Evolutionary conservation across 306 rosid genomes (phyloP).

Genomic region (Cicer bijugum): DNA sequence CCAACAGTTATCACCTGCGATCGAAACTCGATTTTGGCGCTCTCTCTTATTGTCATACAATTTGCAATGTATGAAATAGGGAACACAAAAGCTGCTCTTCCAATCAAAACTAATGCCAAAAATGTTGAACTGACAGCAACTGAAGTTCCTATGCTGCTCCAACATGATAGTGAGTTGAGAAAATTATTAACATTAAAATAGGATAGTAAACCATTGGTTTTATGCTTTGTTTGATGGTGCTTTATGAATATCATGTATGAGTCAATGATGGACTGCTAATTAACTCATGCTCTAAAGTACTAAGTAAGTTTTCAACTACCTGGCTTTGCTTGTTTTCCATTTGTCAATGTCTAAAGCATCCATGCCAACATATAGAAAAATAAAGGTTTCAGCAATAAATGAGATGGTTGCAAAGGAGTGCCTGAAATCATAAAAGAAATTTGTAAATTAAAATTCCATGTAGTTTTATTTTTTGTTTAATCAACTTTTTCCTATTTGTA

Average conservation of each 20-base stretch:
- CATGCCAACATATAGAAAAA: slow-evolving; percentile 87
- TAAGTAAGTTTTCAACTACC: slow-evolving; percentile 50
- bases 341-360: slow-evolving; percentile 78
- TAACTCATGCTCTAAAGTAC: not conserved
- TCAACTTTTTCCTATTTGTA: too few species aligned
- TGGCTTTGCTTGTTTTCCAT: slow-evolving; percentile 68
- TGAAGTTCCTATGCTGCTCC: slow-evolving; percentile 69
- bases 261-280: too few species aligned
- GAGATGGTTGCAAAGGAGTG: slow-evolving; percentile 88
- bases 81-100: slow-evolving; percentile 88
- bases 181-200: slow-evolving; percentile 4
- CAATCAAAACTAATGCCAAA: slow-evolving; percentile 68
- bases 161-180: slow-evolving; percentile 11
- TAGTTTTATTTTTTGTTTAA: too few species aligned
- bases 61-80: slow-evolving; percentile 69
- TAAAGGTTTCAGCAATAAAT: slow-evolving; percentile 81
- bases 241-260: too few species aligned
- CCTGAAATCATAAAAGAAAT: slow-evolving; percentile 57
- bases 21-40: slow-evolving; percentile 56
- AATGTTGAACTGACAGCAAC: slow-evolving; percentile 71
- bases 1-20: slow-evolving; percentile 59
- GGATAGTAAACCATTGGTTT: not conserved
- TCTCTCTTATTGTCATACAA: slow-evolving; percentile 50
- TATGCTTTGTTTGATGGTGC: too few species aligned
- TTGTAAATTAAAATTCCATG: not conserved